Conservation (phyloP, 225 moss, liverwort and hornwort species). For the Climacium dendroides region DNA sequence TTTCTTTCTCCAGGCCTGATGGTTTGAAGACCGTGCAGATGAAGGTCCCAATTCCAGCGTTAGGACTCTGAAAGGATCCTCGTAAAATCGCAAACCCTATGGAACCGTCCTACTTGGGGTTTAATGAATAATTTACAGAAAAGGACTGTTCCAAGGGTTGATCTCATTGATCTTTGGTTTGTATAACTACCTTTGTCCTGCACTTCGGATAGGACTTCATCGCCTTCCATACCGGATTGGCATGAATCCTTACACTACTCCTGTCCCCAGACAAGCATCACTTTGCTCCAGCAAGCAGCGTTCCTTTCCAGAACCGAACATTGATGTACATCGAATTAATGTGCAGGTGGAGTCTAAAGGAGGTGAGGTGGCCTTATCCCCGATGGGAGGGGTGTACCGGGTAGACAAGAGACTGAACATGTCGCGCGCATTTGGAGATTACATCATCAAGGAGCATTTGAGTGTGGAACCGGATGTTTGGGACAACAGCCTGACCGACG, state of each 20-base stretch:
- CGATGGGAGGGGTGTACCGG: slow-evolving; percentile 38
- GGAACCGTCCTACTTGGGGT: neutral
- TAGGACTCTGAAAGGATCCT: neutral
- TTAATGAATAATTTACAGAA: neutral
- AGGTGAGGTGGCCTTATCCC: slow-evolving; percentile 28
- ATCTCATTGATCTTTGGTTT: neutral
- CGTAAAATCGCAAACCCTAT: neutral
- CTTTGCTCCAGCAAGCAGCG: neutral
- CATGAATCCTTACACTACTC: neutral
- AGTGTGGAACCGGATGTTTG: slow-evolving; percentile 42
- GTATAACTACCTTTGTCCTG: too few species aligned
- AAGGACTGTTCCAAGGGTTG: neutral
- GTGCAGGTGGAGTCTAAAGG: slow-evolving; percentile 49
- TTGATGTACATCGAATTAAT: neutral
- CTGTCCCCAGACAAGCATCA: neutral
- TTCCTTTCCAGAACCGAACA: neutral
- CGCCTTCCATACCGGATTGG: neutral
- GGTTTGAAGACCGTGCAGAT: neutral
- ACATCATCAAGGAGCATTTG: slow-evolving; percentile 36
- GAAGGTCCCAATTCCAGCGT: neutral
- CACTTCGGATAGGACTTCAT: neutral
- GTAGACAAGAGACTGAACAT: slow-evolving; percentile 38
- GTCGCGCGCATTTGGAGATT: slow-evolving; percentile 50
- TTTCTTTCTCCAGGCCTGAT: neutral
- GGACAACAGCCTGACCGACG: slow-evolving; percentile 18